phyloP scores from a whole-genome alignment of 2,329 filamentous ascomycete species.

The Colletotrichum eleusines region DNA sequence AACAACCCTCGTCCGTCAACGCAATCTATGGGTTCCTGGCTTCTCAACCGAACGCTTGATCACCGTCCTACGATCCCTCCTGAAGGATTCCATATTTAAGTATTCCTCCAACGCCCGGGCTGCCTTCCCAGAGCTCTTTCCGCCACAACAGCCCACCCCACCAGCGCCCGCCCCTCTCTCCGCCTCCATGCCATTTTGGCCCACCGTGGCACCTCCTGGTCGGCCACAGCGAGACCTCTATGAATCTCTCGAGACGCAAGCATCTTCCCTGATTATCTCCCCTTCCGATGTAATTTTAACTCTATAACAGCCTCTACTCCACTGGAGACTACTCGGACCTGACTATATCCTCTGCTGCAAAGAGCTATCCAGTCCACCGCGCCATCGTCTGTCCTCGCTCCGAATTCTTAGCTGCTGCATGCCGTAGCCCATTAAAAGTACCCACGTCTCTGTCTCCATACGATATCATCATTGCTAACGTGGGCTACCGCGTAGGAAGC shows the following conservation, averaged over 20 bases:
- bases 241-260: background rate
- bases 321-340: conserved; percentile 39
- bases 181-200: background rate
- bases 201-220: background rate
- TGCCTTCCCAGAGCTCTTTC: no score
- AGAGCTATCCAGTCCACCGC: conserved; percentile 6
- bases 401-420: background rate
- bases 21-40: no score
- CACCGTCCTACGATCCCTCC: no score
- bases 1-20: no score
- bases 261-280: background rate
- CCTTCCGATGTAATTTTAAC: background rate
- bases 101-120: no score
- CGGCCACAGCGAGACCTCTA: background rate
- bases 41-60: no score
- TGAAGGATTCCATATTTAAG: no score
- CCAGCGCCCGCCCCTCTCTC: no score
- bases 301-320: background rate
- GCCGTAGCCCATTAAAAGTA: background rate
- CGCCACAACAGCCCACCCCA: no score
- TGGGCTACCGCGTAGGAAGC: background rate
- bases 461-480: background rate
- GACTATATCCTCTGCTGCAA: background rate
- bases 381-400: conserved; percentile 2
- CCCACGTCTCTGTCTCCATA: background rate